These are phyloP conservation scores for Penicillium aurantiogriseum DNA, from an alignment of 2,329 filamentous ascomycete species.

Conservation along the genomic window DNA sequence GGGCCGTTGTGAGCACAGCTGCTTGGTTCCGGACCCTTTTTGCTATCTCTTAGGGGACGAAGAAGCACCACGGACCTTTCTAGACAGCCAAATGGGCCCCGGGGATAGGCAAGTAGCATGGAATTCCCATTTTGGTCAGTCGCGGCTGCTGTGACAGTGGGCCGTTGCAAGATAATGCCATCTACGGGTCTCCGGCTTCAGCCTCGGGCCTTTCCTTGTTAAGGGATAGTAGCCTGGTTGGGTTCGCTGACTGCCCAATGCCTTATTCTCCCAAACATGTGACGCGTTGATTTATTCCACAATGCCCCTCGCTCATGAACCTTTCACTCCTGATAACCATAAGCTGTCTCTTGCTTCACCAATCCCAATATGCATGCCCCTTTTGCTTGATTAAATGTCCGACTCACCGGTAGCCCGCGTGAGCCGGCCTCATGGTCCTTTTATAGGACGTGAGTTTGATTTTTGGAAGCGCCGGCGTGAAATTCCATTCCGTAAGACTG, in stretches of 20 bases:
- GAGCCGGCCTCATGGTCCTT: slow-evolving; percentile 18
- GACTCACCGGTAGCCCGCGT: slow-evolving; percentile 6
- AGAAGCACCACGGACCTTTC: neutral
- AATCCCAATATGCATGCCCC: slow-evolving; percentile 1
- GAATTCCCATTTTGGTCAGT: neutral
- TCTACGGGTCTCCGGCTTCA: slow-evolving; percentile 3
- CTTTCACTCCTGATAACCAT: neutral
- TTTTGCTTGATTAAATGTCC: slow-evolving; percentile 5
- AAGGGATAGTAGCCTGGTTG: neutral
- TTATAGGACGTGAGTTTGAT: slow-evolving; percentile 19
- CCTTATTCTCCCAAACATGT: slow-evolving; percentile 6
- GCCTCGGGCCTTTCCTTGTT: neutral
- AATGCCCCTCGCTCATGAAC: neutral
- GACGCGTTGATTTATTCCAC: slow-evolving; percentile 5
- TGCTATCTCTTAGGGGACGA: slow-evolving; percentile 1
- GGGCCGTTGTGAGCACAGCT: slow-evolving; percentile 21
- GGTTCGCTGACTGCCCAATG: slow-evolving; percentile 8
- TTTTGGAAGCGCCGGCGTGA: slow-evolving; percentile 2
- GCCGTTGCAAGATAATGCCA: neutral
- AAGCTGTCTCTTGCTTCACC: neutral
- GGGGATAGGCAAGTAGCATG: neutral
- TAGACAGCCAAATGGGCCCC: neutral
- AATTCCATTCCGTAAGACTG: slow-evolving; percentile 21
- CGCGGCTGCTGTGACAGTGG: neutral
- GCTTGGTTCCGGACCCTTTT: slow-evolving; percentile 13